phyloP scores from a whole-genome alignment of 441 rosid genomes.

The Syzygium malaccense region DNA sequence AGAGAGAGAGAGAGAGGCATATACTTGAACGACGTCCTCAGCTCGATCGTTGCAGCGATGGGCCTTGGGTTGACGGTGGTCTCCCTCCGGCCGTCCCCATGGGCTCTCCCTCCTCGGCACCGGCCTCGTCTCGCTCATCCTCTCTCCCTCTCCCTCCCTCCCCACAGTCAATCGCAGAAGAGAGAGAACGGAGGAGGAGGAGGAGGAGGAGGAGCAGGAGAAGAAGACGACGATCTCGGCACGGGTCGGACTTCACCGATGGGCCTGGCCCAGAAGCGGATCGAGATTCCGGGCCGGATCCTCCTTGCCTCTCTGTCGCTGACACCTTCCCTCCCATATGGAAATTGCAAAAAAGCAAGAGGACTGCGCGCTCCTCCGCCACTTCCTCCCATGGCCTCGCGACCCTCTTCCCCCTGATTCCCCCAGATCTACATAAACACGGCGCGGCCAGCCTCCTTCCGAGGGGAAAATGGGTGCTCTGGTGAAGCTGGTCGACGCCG shows the following conservation, averaged over 20 bases:
- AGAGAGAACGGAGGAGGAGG: background rate
- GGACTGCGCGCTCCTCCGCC: background rate
- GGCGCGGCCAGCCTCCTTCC: background rate
- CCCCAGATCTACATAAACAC: background rate
- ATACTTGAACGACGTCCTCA: conserved; percentile 87
- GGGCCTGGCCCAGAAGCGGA: background rate
- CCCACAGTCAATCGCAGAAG: background rate
- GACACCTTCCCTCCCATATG: background rate
- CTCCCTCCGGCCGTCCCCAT: conserved; percentile 83
- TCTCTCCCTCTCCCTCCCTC: background rate
- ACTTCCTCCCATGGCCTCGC: background rate
- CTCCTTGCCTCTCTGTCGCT: background rate
- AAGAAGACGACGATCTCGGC: background rate
- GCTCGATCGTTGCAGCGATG: conserved; percentile 99
- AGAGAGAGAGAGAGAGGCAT: background rate
- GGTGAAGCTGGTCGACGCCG: conserved; percentile 35
- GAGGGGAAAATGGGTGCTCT: conserved; percentile 35
- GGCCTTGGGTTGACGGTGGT: conserved; percentile 77
- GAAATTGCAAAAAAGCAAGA: background rate
- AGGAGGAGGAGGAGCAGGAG: too few relatives aligned
- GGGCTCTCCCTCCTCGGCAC: conserved; percentile 98
- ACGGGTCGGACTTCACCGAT: background rate
- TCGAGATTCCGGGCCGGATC: too few relatives aligned
- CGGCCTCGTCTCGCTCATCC: conserved; percentile 84
- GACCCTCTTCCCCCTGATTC: background rate